Base-by-base conservation (phyloP, 2,329 filamentous ascomycete species). In the Cryoendolithus antarcticus region DNA sequence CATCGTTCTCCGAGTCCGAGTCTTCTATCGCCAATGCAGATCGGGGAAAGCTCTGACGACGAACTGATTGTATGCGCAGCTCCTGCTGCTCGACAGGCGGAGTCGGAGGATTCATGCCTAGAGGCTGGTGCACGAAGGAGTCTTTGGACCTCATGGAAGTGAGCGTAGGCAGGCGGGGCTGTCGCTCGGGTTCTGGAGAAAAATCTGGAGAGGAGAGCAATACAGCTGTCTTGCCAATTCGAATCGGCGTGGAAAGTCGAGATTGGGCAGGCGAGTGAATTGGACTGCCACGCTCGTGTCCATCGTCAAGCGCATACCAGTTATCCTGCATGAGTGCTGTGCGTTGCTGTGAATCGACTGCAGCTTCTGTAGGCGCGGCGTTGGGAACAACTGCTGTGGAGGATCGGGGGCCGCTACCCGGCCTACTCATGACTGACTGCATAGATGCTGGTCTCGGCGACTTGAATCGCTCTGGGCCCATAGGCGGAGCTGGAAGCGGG, bases 41-140 rank as follows among this genome's bases (percentile, higher is more conserved):
- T 8, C 37, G 38, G 32, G 37, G 29, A 11, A 21, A 21, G 19
- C 38, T 38, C 6, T 37, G 32, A n/a, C 15, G 29, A 19, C 21
- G 9, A 13, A 15, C 8, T 24, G 31, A 32, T 37, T 30, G 27
- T 34, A 38, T 4, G 39, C 11, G 24, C 24, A 15, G 30, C 38
- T 21, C n/a, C 13, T 5, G 10, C 27, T 48, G 39, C 9, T 46
- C 42, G 10, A 43, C 34, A 6, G 49, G 48, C 3, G 62, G 63
- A 1, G 62, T 63, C 1, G 66, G 65, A 4, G 66, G 66, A 46
- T 68, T 66, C 63, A 68, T 69, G 33, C 62, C 58, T 6, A 70
- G 56, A 2, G 66, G 65, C 41, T 62, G 57, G 10, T 58, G 61
- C 28, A 59, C 44, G 46, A 61, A 40, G 6, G 39, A 38, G 11